Conservation (phyloP, 2,329 filamentous ascomycete species). For the Knufia petricola region DNA sequence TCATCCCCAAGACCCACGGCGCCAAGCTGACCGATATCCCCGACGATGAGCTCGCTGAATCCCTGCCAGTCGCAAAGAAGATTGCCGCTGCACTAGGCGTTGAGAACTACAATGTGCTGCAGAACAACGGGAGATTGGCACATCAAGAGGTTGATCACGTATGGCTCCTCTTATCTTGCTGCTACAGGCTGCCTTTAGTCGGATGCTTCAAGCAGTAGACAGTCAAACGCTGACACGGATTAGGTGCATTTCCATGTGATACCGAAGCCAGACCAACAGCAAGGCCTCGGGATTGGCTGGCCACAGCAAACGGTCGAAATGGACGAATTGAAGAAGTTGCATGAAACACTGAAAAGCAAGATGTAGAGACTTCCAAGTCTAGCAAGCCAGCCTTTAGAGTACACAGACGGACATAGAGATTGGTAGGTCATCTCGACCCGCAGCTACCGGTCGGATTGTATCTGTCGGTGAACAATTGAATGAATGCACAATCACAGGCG, state of each 20-base stretch:
- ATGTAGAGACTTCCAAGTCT: too few relatives aligned
- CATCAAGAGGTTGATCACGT: constrained; percentile 93
- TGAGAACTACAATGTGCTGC: constrained; percentile 80
- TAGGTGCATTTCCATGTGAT: constrained; percentile 97
- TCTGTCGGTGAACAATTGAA: too few relatives aligned
- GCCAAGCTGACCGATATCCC: constrained; percentile 86
- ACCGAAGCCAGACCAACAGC: constrained; percentile 75
- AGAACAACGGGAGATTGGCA: constrained; percentile 88
- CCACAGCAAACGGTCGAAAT: constrained; percentile 66
- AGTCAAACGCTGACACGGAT: background rate
- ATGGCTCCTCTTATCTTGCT: constrained; percentile 29
- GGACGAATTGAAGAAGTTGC: constrained; percentile 68
- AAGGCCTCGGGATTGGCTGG: constrained; percentile 76
- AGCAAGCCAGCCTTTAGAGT: too few relatives aligned
- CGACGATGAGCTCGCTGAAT: constrained; percentile 72
- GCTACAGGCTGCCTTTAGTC: background rate
- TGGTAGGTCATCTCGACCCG: too few relatives aligned
- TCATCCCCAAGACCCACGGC: constrained; percentile 93
- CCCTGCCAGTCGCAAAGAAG: constrained; percentile 81
- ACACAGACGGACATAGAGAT: too few relatives aligned
- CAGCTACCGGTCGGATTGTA: too few relatives aligned
- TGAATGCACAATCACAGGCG: too few relatives aligned
- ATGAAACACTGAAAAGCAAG: constrained; percentile 79
- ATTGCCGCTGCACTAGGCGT: constrained; percentile 68
- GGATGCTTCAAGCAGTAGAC: background rate